Evolutionary conservation across 139 green algal genomes (phyloP), one percentile per base, ranked within the genome.

Genomic region (Chlamydomonas asymmetrica): DNA sequence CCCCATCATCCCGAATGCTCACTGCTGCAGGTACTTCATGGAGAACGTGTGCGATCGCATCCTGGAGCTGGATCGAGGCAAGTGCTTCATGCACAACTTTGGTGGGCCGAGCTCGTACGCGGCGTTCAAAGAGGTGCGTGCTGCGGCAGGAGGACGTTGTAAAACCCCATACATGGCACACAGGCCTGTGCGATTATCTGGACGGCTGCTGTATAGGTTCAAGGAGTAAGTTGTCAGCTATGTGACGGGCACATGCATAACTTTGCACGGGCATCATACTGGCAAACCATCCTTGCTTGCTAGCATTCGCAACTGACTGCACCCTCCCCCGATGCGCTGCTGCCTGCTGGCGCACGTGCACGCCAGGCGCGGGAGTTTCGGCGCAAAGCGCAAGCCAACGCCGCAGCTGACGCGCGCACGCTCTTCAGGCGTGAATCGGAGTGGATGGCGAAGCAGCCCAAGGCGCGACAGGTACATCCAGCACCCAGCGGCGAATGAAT

Each of bases 381-480:
- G 25, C 81, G 89, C 39, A 57, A 77, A 50, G 82, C 83, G 4
- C 82, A 93, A 75, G 85, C 82, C 37, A 77, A 78, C 37, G 84
- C 83, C 7, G 87, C 84, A 3, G 82, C 82, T 27, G 82, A 88
- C 50, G 92, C 91, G 23, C 75, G 82, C 35, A 93, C 78, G 3
- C 54, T 90, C 59, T 85, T 94, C 66, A 63, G 86, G 4, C 89
- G 87, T 18, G 92, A 97, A 69, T 74, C 82, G 0, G 92, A 94
- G 66, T 97, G 92, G 92, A 96, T 97, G 87, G 38, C 75, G 48
- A 83, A 86, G 45, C 89, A 94, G 81, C 92, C 92, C 56, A 95
- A 96, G 79, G 90, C 88, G 3, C 66, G 80, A 1, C 63, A 32
- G 31, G 45, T 52, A 16, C 10, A 16, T 52, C 10, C 45, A 10